These are phyloP conservation scores for Eucalyptus rudis DNA, from an alignment of 345 rosid genomes.

Conservation along the genomic window DNA sequence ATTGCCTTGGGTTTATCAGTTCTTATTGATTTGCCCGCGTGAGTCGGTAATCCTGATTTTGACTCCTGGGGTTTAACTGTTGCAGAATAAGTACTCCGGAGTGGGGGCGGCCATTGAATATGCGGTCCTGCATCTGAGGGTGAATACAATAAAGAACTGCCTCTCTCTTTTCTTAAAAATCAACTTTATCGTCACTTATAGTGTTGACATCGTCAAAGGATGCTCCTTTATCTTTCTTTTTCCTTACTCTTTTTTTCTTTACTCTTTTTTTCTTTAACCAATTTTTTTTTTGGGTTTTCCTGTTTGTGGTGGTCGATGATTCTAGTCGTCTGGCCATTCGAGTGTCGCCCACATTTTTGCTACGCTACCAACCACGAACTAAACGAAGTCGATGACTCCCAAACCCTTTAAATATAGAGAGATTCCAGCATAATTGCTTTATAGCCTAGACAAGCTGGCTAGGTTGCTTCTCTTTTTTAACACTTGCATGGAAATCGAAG, in stretches of 20 bases:
- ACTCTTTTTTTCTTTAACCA: not conserved
- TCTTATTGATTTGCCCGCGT: not conserved
- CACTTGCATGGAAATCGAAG: not conserved
- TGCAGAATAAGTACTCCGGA: constrained; percentile 60
- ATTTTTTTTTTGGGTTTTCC: not conserved
- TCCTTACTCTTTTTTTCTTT: not conserved
- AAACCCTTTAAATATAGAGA: not conserved
- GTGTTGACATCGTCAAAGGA: not conserved
- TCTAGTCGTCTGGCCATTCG: not conserved
- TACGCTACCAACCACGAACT: not conserved
- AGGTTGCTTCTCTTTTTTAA: not conserved
- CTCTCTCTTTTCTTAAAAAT: not conserved
- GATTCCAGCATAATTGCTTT: not conserved
- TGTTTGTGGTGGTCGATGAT: not conserved
- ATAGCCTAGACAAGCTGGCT: not conserved
- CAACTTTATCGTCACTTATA: not conserved
- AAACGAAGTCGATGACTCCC: not conserved
- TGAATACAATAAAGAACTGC: not conserved
- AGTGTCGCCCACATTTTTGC: not conserved
- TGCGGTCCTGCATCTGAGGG: constrained; percentile 85
- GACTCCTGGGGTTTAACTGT: not conserved
- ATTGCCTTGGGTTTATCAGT: not conserved
- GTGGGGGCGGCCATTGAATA: constrained; percentile 96
- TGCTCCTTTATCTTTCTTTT: not conserved
- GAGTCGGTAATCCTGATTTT: not conserved